Evolutionary conservation across 495 filamentous ascomycete species (phyloP).

Genomic region (Daldinia concentrica): DNA sequence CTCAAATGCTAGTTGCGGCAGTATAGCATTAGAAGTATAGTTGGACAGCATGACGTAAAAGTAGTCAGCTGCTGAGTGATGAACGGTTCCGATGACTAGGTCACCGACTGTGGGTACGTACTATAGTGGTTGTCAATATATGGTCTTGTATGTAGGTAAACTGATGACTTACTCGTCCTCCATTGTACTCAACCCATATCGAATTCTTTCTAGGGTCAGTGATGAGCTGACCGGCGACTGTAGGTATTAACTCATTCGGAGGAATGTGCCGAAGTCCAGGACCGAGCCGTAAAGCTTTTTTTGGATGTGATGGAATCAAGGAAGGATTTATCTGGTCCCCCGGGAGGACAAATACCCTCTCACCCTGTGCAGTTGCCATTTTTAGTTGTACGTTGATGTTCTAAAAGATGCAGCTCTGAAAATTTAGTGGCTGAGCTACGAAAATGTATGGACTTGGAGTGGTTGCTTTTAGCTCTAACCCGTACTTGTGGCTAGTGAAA

Average conservation of each 20-base stretch:
- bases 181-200: constrained; percentile 77
- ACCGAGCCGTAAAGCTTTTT: constrained; percentile 79
- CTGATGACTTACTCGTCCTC: constrained; percentile 63
- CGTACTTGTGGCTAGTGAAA: constrained; percentile 22
- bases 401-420: constrained; percentile 2
- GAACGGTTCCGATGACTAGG: constrained; percentile 84
- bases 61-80: constrained; percentile 75
- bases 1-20: constrained; percentile 91
- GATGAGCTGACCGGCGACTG: constrained; percentile 79
- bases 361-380: constrained; percentile 55
- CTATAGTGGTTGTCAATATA: constrained; percentile 52
- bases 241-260: constrained; percentile 74
- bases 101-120: constrained; percentile 83
- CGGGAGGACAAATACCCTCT: constrained; percentile 72
- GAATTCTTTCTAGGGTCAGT: constrained; percentile 81
- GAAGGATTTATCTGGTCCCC: constrained; percentile 76
- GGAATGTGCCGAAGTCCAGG: constrained; percentile 82
- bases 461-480: constrained; percentile 11
- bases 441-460: not conserved
- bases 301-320: constrained; percentile 70
- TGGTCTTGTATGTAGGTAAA: not conserved
- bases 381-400: constrained; percentile 3
- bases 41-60: constrained; percentile 70
- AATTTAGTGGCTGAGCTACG: constrained; percentile 19
- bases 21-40: constrained; percentile 75